Percentiles rank a stretch among this genome's conserved stretches.
These are phyloP conservation scores for Parietaria judaica DNA, from an alignment of 306 rosid species.

Conservation along the genomic window DNA sequence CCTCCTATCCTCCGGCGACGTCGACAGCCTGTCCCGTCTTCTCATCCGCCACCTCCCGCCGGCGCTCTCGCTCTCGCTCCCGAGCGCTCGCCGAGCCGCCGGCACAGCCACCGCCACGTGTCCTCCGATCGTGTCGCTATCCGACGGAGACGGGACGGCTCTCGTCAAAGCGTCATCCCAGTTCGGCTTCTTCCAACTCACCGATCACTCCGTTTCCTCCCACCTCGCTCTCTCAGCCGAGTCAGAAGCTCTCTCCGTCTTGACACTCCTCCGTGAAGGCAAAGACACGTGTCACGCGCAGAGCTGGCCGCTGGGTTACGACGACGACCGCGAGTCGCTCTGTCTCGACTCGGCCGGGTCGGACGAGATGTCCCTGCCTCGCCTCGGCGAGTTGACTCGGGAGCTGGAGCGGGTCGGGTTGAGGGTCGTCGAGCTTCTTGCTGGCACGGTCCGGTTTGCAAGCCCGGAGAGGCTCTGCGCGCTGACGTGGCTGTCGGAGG, in stretches of 20 bases:
- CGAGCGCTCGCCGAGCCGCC: slow-evolving; percentile 36
- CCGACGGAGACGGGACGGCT: slow-evolving; percentile 17
- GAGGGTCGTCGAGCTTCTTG: slow-evolving; percentile 38
- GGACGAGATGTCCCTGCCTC: slow-evolving; percentile 22
- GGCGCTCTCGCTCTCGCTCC: slow-evolving; percentile 59
- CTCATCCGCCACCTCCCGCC: slow-evolving; percentile 83
- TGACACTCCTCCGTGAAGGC: slow-evolving; percentile 37
- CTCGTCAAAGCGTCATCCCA: slow-evolving; percentile 36
- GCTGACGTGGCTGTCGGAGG: slow-evolving; percentile 53
- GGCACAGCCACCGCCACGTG: slow-evolving; percentile 22
- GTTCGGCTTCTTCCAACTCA: slow-evolving; percentile 69
- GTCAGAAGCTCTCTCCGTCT: slow-evolving; percentile 53
- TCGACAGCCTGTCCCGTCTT: slow-evolving; percentile 61
- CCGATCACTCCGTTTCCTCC: slow-evolving; percentile 40
- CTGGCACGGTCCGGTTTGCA: slow-evolving; percentile 35
- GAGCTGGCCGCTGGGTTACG: slow-evolving; percentile 75
- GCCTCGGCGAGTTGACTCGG: slow-evolving; percentile 42
- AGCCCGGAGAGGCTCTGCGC: slow-evolving; percentile 37
- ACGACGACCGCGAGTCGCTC: slow-evolving; percentile 45
- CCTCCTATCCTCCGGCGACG: slow-evolving; percentile 41
- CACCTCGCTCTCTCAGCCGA: slow-evolving; percentile 67
- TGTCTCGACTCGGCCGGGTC: slow-evolving; percentile 45
- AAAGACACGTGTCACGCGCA: slow-evolving; percentile 39
- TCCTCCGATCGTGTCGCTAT: slow-evolving; percentile 46
- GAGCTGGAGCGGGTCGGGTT: slow-evolving; percentile 56